Percentiles rank a stretch among this genome's conserved stretches.
These are phyloP conservation scores for Colletotrichum agaves DNA, from an alignment of 2,329 filamentous ascomycete species.

Conservation along the genomic window DNA sequence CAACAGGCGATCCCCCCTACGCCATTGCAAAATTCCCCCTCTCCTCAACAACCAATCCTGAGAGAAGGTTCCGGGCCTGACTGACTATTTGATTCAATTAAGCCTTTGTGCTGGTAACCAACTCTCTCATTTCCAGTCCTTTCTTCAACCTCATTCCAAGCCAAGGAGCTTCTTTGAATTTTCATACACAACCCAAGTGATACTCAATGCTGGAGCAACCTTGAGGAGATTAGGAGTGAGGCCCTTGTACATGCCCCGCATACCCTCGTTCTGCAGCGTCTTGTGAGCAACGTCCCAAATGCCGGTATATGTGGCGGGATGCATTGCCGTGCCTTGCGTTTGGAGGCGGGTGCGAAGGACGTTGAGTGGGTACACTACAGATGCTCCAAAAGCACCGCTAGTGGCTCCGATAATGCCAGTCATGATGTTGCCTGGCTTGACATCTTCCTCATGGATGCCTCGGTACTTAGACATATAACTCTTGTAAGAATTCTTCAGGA, in stretches of 20 bases:
- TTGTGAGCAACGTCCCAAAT: constrained; percentile 89
- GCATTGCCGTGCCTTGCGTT: constrained; percentile 92
- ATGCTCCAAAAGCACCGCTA: constrained; percentile 90
- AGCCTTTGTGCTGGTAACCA: not conserved
- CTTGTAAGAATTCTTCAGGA: constrained; percentile 82
- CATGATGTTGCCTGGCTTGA: constrained; percentile 81
- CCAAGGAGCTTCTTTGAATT: constrained; percentile 81
- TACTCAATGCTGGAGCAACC: constrained; percentile 94
- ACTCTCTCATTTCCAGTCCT: constrained; percentile 10
- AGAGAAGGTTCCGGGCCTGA: not conserved
- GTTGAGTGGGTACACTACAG: constrained; percentile 95
- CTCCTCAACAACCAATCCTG: not conserved
- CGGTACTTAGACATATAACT: constrained; percentile 74
- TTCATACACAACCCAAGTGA: constrained; percentile 94
- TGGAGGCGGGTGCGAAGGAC: constrained; percentile 91
- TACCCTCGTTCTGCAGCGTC: constrained; percentile 85
- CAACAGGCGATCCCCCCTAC: not conserved
- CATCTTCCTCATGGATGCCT: constrained; percentile 84
- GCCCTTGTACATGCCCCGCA: constrained; percentile 91
- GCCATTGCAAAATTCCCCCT: constrained; percentile 8
- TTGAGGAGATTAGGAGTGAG: constrained; percentile 95
- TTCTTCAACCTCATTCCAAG: constrained; percentile 52
- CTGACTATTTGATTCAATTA: not conserved
- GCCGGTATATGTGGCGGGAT: constrained; percentile 89
- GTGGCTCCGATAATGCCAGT: constrained; percentile 91